Evolutionary conservation across 179 eudicot species (phyloP), one percentile per base, ranked within the genome.

Genomic region (Silene noctiflora): DNA sequence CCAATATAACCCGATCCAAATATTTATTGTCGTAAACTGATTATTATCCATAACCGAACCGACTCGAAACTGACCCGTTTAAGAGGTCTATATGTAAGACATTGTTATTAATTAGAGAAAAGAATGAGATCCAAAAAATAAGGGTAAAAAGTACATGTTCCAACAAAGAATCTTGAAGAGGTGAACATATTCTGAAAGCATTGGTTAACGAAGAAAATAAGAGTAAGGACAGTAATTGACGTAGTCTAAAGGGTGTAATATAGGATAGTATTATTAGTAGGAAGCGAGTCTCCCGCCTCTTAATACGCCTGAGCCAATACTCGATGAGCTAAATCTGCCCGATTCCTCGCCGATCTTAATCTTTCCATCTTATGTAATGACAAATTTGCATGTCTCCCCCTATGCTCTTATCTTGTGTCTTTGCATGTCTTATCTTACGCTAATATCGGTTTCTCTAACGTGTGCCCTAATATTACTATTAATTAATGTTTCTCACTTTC

Each of bases 311-410:
- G 20, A 68, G 72, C 67, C 84, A 20, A 65, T 20, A 83, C 81
- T 82, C 82, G 85, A 87, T 66, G 88, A 89, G 91, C 51, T 81
- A 86, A 84, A 86, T 78, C 74, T 77, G 91, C 86, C 91, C 84
- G 88, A 87, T 81, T 87, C 89, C 77, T 79, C 89, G 93, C 91
- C 81, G 88, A 78, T 74, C 58, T 20, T 75, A 46, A 68, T 53
- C 63, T 55, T 77, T 58, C 76, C 76, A 74, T 56, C 17, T 55
- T 61, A 74, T 24, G 6, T 51, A 10, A 27, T 60, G 65, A 64
- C 76, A 29, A 78, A 72, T 24, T n/a, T 51, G n/a, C 16, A 11
- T 14, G 5, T 33, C 3, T 31, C 2, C 13, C 9, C 17, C n/a
- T 68, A 19, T 68, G 25, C 56, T 67, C 71, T 35, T 7, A 4